phyloP scores from a whole-genome alignment of 768 basidiomycete species.

The Mycena polygramma region DNA sequence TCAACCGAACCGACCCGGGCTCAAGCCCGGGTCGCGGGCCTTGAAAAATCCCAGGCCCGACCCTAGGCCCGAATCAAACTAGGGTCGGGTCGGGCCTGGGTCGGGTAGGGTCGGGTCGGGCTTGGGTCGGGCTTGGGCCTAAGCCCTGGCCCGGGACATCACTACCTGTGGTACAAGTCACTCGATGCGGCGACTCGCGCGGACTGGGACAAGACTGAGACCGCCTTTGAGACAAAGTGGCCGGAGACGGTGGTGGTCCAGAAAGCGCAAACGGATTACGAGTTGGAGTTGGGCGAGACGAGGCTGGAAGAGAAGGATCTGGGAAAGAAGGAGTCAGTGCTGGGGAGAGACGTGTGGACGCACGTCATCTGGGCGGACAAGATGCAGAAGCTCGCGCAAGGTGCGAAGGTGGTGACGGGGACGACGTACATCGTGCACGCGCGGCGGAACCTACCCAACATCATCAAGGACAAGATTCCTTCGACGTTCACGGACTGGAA shows the following conservation, averaged over 20 bases:
- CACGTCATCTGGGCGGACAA: not conserved
- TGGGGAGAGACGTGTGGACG: not conserved
- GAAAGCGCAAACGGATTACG: not conserved
- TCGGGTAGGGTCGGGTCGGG: too few relatives aligned
- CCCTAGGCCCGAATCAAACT: too few relatives aligned
- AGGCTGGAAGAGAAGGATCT: too few relatives aligned
- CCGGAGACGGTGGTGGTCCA: not conserved
- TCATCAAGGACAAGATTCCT: not conserved
- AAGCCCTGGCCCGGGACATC: too few relatives aligned
- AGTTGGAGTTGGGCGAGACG: constrained; percentile 1
- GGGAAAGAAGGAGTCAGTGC: not conserved
- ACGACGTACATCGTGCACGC: constrained; percentile 5
- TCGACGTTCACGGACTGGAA: not conserved
- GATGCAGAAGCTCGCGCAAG: not conserved
- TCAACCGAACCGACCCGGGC: too few relatives aligned
- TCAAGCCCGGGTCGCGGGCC: too few relatives aligned
- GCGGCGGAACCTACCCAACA: not conserved
- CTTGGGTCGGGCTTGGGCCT: too few relatives aligned
- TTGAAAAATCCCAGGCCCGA: too few relatives aligned
- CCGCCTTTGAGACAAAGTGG: not conserved
- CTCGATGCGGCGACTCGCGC: not conserved
- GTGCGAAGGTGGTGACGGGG: not conserved
- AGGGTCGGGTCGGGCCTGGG: too few relatives aligned
- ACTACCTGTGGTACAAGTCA: constrained; percentile 2
- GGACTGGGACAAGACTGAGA: not conserved